These are phyloP conservation scores for Podospora bellae-mahoneyi DNA, from an alignment of 495 filamentous ascomycete species.

Conservation along the genomic window DNA sequence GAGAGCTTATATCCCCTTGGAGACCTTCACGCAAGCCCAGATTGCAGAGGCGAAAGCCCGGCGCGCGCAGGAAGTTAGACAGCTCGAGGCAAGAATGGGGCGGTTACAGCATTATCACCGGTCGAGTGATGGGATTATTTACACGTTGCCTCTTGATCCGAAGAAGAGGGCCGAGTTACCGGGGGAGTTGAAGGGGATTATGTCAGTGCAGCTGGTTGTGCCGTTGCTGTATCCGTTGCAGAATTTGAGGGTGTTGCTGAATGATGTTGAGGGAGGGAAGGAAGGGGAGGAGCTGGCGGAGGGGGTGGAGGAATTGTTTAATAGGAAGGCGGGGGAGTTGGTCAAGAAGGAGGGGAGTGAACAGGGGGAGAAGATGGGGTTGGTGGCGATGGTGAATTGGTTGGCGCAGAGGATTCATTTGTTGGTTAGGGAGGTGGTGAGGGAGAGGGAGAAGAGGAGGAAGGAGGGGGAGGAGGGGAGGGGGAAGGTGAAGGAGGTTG, in stretches of 20 bases:
- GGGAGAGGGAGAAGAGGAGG: constrained; percentile 19
- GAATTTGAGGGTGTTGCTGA: constrained; percentile 61
- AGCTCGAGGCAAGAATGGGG: constrained; percentile 77
- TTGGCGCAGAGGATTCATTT: constrained; percentile 69
- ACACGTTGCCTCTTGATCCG: constrained; percentile 70
- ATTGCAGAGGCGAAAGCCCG: constrained; percentile 59
- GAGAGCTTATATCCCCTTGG: constrained; percentile 37
- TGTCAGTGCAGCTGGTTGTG: constrained; percentile 64
- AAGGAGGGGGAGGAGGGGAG: constrained; percentile 39
- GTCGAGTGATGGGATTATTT: constrained; percentile 65
- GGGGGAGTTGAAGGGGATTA: constrained; percentile 56
- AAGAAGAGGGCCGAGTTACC: constrained; percentile 61
- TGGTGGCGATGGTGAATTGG: constrained; percentile 76
- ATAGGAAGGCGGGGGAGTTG: constrained; percentile 48
- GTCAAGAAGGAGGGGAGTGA: background rate
- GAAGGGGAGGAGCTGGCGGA: constrained; percentile 58
- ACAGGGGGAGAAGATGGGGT: constrained; percentile 52
- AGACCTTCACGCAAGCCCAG: constrained; percentile 54
- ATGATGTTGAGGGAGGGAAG: constrained; percentile 57
- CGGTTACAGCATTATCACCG: constrained; percentile 65
- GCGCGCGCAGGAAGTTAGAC: constrained; percentile 62
- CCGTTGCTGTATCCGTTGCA: constrained; percentile 73
- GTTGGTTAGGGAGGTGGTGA: constrained; percentile 64
- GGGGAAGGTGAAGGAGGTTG: constrained; percentile 8
- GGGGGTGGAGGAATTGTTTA: constrained; percentile 63